Evolutionary conservation across 805 yeast genomes (phyloP), one percentile per base, ranked within the genome.

Genomic region (Yarrowia deformans): DNA sequence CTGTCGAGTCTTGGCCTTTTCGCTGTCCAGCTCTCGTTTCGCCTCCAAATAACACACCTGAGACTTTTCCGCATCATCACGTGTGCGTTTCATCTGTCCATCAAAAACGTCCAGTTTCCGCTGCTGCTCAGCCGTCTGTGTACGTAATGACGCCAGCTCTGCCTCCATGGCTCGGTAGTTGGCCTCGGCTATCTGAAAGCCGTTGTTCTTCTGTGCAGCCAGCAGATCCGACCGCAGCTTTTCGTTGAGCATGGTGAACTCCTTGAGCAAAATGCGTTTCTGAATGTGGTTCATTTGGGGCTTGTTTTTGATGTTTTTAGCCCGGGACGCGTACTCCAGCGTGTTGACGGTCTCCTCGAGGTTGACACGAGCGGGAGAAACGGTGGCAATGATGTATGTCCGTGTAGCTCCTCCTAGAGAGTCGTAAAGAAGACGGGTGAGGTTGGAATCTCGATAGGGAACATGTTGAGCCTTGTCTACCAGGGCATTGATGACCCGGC

Each of bases 331-430:
- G 77, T 93, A 93, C 72, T 91, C 95, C 66, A 93, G 81, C 0
- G 97, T 93, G 72, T 95, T 90, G 52, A 89, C 77, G 0, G 97
- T 90, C 76, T 93, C 97, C 37, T 90, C 93, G n/a, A 87, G 80
- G 70, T 89, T 90, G 37, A 86, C 81, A 70, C 84, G 84, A 0
- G 96, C 96, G 0, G 97, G 96, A 8, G 96, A 90, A 1, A 93
- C 84, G 0, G 97, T 93, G 1, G 97, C 97, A 34, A 93, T 90
- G 69, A 93, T 82, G 40, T 93, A 88, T 0, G 98, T 93, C 74
- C 90, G 90, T 0, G 97, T 92, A 69, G 87, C 84, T 1, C 97
- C 97, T 1, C 98, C 98, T 3, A 93, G 81, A 0, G 94, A 90
- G 74, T 90, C 96, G 74, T 91, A 95, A 48, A 91, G 80, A 19